Percentiles rank a stretch among this genome's conserved stretches.
Evolutionary conservation across 108 stramenopile species (phyloP).

Genomic region (Fragilaria radians): DNA sequence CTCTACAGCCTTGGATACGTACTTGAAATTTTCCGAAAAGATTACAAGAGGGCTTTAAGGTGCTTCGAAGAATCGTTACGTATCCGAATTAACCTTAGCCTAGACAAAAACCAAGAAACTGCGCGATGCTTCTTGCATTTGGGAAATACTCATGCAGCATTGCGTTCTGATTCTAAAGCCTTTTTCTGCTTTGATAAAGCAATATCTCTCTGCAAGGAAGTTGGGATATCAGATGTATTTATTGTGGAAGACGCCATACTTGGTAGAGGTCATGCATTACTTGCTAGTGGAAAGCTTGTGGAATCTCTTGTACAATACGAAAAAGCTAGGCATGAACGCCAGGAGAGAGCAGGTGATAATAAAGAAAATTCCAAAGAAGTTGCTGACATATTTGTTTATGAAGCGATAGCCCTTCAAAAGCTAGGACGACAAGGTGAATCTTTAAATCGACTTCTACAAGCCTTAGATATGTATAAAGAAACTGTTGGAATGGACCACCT

Average conservation of each 20-base stretch:
- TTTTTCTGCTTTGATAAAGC: conserved; percentile 31
- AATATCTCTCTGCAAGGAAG: conserved; percentile 8
- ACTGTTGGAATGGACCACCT: conserved; percentile 29
- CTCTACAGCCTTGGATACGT: conserved; percentile 26
- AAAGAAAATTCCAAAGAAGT: conserved; percentile 17
- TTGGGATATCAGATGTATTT: conserved; percentile 16
- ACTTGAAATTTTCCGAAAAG: conserved; percentile 16
- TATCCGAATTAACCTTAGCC: conserved; percentile 19
- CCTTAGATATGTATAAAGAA: conserved; percentile 32
- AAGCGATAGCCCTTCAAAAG: conserved; percentile 19
- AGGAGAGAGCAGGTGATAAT: conserved; percentile 9
- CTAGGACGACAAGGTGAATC: conserved; percentile 20
- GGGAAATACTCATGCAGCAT: conserved; percentile 24
- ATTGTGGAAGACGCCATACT: conserved; percentile 18
- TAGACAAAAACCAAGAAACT: conserved; percentile 10
- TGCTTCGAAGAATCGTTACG: conserved; percentile 33
- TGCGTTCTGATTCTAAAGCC: conserved; percentile 24
- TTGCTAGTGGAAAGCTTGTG: conserved; percentile 12
- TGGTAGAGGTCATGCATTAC: conserved; percentile 19
- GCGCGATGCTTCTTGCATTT: conserved; percentile 24
- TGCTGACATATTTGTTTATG: conserved; percentile 17
- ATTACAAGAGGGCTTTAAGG: conserved; percentile 25
- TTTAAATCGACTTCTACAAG: conserved; percentile 19
- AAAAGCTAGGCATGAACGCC: conserved; percentile 20
- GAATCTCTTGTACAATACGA: conserved; percentile 29